Base-by-base conservation (phyloP, 768 basidiomycete species). In the Pisolithus orientalis region DNA sequence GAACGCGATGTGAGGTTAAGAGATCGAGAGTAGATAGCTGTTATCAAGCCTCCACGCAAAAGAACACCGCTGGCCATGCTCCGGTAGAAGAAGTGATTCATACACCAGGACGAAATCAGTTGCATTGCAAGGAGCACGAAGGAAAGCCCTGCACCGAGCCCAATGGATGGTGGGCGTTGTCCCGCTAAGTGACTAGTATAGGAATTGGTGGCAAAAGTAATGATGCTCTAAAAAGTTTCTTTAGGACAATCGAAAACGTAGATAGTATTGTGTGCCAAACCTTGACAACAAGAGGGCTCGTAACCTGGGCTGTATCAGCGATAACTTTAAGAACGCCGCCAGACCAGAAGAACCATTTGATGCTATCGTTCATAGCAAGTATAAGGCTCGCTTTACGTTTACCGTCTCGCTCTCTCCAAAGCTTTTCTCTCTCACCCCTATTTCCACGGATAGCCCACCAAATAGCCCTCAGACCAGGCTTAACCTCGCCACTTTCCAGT, bases 71-170 rank as follows among this genome's bases (percentile, higher is more conserved):
- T 79, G 1, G 82, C 80, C 28, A 80, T 76, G 37, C 75, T 73
- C 8, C 87, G 80, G 63, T 91, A 90, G 75, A 93, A 92, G 69
- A 88, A 94, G 59, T 93, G 90, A 54, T 94, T 82, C 7, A 79
- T 76, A 58, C 80, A 80, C 50, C 91, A 59, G 0, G 87, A 87
- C 0, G 83, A 65, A 34, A 84, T 62, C 32, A 90, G 48, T 60
- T 91, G 86, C 58, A 96, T 73, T 17, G 70, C 64, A 52, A 94
- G 72, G 1, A 97, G 76, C 25, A 67, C 79, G 57, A 95, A 77
- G 1, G 83, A 79, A 21, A 90, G 76, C 1, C 90, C 91, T n/a
- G 94, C 73, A 28, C 90, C 90, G 39, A 65, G 68, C 3, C 80
- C 80, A 11, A 80, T 67, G 4, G 63, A 55, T 0, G 81, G 83